phyloP scores from a whole-genome alignment of 2,329 filamentous ascomycete species.

The Colletotrichum tabaci region DNA sequence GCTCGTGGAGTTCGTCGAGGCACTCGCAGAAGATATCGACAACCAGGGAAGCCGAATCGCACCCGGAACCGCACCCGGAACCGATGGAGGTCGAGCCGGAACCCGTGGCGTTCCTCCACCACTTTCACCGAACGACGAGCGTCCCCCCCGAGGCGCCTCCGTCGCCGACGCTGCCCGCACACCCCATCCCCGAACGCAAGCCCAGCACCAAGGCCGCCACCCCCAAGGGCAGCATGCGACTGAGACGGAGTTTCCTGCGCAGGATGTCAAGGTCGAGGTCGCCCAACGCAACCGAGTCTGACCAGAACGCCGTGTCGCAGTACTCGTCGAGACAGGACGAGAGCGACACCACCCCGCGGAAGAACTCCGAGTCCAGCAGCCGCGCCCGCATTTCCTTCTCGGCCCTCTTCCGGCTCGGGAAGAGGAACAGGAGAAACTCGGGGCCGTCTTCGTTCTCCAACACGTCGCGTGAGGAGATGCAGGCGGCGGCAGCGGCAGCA shows the following conservation, averaged over 20 bases:
- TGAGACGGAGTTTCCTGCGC: conserved; percentile 57
- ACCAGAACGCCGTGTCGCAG: conserved; percentile 53
- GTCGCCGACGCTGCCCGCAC: conserved; percentile 38
- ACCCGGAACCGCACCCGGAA: conserved; percentile 23
- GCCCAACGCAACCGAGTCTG: conserved; percentile 59
- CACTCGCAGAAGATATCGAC: conserved; percentile 50
- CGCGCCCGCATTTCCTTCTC: conserved; percentile 72
- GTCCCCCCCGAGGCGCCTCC: conserved; percentile 53
- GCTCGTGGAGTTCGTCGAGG: conserved; percentile 55
- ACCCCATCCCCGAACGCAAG: conserved; percentile 19
- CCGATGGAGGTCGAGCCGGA: conserved; percentile 40
- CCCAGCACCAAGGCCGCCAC: conserved; percentile 37
- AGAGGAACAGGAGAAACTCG: conserved; percentile 69
- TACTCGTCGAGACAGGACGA: conserved; percentile 60
- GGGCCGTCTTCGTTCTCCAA: conserved; percentile 89
- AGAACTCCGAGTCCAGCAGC: conserved; percentile 69
- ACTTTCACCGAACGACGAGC: conserved; percentile 66
- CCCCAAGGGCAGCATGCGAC: conserved; percentile 49
- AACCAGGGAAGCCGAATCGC: conserved; percentile 34
- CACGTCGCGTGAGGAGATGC: conserved; percentile 90
- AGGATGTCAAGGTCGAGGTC: conserved; percentile 67
- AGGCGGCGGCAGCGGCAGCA: conserved; percentile 49
- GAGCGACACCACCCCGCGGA: conserved; percentile 65
- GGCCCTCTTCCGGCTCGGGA: conserved; percentile 81
- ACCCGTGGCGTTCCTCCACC: conserved; percentile 44